phyloP scores from a whole-genome alignment of 495 filamentous ascomycete species.

The Hypoxylon fragiforme region DNA sequence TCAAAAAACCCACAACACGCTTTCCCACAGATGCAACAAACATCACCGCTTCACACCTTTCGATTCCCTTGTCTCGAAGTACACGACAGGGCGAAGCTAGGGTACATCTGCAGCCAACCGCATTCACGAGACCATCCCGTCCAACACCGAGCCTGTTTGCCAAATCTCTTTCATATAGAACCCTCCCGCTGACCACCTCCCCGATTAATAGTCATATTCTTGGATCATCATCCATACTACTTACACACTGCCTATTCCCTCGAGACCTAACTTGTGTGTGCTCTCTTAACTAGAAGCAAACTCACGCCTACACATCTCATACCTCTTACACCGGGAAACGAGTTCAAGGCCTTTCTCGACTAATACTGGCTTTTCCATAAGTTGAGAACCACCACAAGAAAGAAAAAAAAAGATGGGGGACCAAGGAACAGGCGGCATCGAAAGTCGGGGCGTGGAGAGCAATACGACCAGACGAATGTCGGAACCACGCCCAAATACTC shows the following conservation, averaged over 20 bases:
- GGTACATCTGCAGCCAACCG: constrained; percentile 46
- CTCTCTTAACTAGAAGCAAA: too few species aligned
- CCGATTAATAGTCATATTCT: constrained; percentile 18
- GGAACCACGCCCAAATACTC: constrained; percentile 33
- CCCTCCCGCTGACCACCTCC: constrained; percentile 27
- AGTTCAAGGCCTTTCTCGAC: constrained; percentile 1
- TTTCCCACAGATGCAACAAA: constrained; percentile 35
- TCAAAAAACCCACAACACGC: constrained; percentile 26
- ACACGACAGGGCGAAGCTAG: constrained; percentile 38
- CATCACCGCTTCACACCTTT: constrained; percentile 34
- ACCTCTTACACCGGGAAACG: not conserved
- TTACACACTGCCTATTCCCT: constrained; percentile 7
- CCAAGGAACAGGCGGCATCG: constrained; percentile 47
- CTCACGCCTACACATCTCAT: too few species aligned
- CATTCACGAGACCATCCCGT: constrained; percentile 49
- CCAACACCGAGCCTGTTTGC: constrained; percentile 40
- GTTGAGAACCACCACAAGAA: not conserved
- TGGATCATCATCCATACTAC: too few species aligned
- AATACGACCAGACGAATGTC: constrained; percentile 46
- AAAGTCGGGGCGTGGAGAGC: constrained; percentile 45
- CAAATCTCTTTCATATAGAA: constrained; percentile 33
- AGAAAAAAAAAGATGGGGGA: constrained; percentile 45
- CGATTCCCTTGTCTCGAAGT: constrained; percentile 37
- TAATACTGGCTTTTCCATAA: not conserved
- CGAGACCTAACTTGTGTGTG: too few species aligned